Conservation (phyloP, 1,284 basidiomycete species). For the Porodaedalea pini region DNA sequence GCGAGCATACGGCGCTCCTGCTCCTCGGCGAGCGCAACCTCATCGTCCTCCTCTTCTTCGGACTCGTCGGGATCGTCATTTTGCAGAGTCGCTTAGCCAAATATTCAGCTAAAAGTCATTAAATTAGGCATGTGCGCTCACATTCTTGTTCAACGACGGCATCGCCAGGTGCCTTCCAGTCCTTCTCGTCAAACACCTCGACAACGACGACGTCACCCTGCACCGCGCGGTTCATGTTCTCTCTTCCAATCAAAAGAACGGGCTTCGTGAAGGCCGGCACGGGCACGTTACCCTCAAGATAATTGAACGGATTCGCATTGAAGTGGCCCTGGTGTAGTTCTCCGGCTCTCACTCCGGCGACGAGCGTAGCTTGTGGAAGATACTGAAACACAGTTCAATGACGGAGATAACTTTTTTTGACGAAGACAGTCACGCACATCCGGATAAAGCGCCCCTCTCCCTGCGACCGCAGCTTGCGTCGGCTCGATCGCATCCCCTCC, state of each 20-base stretch:
- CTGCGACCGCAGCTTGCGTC: conserved; percentile 47
- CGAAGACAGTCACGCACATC: conserved; percentile 49
- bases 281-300: conserved; percentile 88
- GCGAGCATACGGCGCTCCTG: conserved; percentile 43
- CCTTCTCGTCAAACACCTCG: conserved; percentile 80
- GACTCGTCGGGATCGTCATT: conserved; percentile 88
- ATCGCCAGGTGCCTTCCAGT: conserved; percentile 93
- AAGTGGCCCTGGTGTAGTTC: conserved; percentile 90
- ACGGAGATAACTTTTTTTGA: not conserved
- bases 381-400: conserved; percentile 53
- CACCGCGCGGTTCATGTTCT: conserved; percentile 94
- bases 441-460: conserved; percentile 65
- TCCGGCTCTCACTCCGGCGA: conserved; percentile 84
- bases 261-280: conserved; percentile 74
- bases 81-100: conserved; percentile 64
- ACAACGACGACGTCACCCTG: conserved; percentile 94
- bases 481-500: conserved; percentile 60
- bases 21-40: conserved; percentile 50
- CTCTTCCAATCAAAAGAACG: conserved; percentile 82
- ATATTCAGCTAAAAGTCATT: not conserved
- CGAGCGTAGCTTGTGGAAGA: conserved; percentile 67
- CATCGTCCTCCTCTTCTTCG: conserved; percentile 51
- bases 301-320: conserved; percentile 95
- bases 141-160: conserved; percentile 93
- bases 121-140: conserved; percentile 34